Base-by-base conservation (phyloP, 2,329 filamentous ascomycete species). In the Claviceps monticola region DNA sequence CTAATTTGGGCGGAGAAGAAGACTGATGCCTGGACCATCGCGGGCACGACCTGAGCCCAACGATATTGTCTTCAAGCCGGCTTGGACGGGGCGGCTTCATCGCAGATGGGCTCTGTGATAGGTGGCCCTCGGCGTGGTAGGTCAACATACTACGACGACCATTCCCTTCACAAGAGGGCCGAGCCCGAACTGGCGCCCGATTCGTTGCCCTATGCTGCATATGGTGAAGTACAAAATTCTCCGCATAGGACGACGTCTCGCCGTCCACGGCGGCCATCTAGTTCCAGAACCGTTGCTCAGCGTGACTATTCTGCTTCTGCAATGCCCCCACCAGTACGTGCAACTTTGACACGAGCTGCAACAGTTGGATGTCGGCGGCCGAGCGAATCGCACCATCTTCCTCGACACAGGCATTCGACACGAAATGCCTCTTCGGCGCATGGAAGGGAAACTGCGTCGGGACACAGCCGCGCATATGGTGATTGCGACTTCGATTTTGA, bases 291-390 rank as follows among this genome's bases (percentile, higher is more conserved):
- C 56, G 51, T 61, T 54, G 63, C 64, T 52, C 59, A 57, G 52
- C 57, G 60, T 50, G 59, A 59, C 51, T 60, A 48, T 37, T 26
- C 21, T 51, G 37, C 36, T 46, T 29, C 59, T 48, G 58, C 54
- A 36, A 64, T 64, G 61, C 60, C 60, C 52, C 61, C 55, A 29
- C 57, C 60, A 54, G 59, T 58, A 47, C 54, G 38, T 48, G 49
- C 42, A 16, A 41, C 37, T 29, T 39, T 57, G 49, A 51, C 56
- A 39, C 61, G 60, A 54, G 55, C 62, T 50, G 56, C 62, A 29
- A 63, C 63, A 45, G 62, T 64, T 54, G 58, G 57, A 38, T 62
- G 66, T 55, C 56, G 63, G 54, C 59, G 62, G 46, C 63, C 62
- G 21, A 57, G 62, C 49, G 56, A 60, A 21, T 52, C 39, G 16